These are phyloP conservation scores for Dovyalis caffra DNA, from an alignment of 345 rosid species.

Conservation along the genomic window DNA sequence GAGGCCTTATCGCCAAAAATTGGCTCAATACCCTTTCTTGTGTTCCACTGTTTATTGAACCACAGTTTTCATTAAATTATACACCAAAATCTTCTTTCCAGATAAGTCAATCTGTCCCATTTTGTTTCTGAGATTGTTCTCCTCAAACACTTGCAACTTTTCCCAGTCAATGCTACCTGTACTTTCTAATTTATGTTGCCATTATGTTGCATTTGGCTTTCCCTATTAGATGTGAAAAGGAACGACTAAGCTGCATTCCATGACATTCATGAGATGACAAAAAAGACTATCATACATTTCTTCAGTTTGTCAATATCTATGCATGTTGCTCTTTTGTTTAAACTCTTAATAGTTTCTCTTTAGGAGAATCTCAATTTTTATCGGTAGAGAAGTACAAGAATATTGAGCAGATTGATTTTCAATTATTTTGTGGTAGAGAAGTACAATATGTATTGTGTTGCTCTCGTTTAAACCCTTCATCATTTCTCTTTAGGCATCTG, in stretches of 20 bases:
- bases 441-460: too few species aligned
- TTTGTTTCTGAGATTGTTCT: background rate
- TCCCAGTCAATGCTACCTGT: background rate
- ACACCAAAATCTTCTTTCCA: background rate
- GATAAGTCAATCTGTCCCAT: background rate
- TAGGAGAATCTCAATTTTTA: too few species aligned
- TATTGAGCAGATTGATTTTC: too few species aligned
- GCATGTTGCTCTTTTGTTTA: too few species aligned
- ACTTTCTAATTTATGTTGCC: background rate
- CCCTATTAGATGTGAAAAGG: background rate
- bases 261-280: background rate
- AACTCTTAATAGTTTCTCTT: too few species aligned
- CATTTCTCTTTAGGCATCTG: background rate
- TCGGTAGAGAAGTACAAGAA: too few species aligned
- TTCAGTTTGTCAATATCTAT: background rate
- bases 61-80: background rate
- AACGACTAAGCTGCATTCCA: background rate
- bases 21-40: background rate
- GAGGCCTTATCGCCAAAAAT: background rate
- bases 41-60: background rate
- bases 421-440: too few species aligned
- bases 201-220: too few species aligned
- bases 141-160: background rate
- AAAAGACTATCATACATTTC: background rate
- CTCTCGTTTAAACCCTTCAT: background rate